Base-by-base conservation (phyloP, 495 filamentous ascomycete species). In the Penicillium soppii region DNA sequence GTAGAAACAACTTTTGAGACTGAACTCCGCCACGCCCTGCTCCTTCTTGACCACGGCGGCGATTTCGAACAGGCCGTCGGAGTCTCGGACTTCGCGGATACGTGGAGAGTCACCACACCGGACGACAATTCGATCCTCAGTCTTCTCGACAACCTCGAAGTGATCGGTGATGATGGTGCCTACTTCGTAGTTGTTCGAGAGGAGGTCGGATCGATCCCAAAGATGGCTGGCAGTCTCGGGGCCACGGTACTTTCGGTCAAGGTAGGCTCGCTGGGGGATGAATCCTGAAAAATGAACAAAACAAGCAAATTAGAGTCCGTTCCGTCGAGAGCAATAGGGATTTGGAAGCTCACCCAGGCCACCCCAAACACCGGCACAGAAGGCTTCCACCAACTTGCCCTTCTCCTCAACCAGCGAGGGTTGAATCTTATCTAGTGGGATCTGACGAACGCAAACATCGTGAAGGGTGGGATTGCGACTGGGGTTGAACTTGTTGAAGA, bases 71-170 rank as follows among this genome's bases (percentile, higher is more conserved):
- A 91, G 68, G 0, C 87, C 86, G 63, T 90, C 87, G 15, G 77
- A 82, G 19, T 75, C 70, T 29, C 86, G 72, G 21, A 84, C 74
- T 0, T 72, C 80, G 22, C 53, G 56, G 21, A 78, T 78, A 42
- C 82, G 71, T 0, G 87, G 87, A 4, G 81, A 81, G 50, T 84
- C 86, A 20, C 86, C 87, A 59, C 83, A 85, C 15, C 87, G 81
- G 23, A 89, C 77, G 5, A 79, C 63, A 37, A 89, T 85, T 23
- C 73, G 70, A 21, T 78, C 78, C 7, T 80, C 71, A 15, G 76
- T 81, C 65, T 87, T 85, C 51, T 82, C 80, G 2, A 91, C 67
- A 0, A 91, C 86, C 65, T 91, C 84, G 64, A 91, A 90, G 67
- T 91, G 86, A 61, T 91, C 87, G 21, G 83, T 86, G 57, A 89